Evolutionary conservation across 257 asterid species (phyloP).

Genomic region (Paulownia fortunei): DNA sequence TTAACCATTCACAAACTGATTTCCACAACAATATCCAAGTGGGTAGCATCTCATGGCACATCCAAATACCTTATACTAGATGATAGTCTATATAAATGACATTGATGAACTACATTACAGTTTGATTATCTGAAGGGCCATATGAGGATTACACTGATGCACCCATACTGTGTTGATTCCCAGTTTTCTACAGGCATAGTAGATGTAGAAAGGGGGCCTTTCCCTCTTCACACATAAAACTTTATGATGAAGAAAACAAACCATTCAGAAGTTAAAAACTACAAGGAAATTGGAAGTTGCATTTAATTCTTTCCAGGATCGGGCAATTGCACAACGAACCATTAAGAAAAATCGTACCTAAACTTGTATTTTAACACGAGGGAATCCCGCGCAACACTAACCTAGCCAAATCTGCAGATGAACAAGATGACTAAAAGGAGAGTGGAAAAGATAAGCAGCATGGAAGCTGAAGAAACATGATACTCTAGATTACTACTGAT

Average conservation of each 20-base stretch:
- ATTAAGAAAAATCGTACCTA: not conserved
- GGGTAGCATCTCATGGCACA: no score
- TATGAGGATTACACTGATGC: not conserved
- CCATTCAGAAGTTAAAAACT: not conserved
- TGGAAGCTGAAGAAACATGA: not conserved
- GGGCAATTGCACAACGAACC: not conserved
- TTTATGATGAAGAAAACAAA: not conserved
- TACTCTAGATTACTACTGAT: constrained; percentile 31
- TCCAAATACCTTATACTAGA: no score
- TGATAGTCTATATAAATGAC: no score
- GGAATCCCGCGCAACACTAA: no score
- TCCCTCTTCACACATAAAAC: not conserved
- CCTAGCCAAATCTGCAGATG: not conserved
- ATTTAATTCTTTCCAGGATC: constrained; percentile 16
- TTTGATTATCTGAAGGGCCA: no score
- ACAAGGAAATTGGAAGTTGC: no score
- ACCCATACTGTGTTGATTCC: not conserved
- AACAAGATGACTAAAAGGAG: not conserved
- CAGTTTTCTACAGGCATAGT: not conserved
- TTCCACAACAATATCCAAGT: no score
- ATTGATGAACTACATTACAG: no score
- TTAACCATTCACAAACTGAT: no score
- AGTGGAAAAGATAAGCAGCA: not conserved
- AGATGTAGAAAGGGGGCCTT: not conserved
- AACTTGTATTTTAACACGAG: not conserved